Base-by-base conservation (phyloP, 2,329 filamentous ascomycete genomes). In the Cladobotryum protrusum region DNA sequence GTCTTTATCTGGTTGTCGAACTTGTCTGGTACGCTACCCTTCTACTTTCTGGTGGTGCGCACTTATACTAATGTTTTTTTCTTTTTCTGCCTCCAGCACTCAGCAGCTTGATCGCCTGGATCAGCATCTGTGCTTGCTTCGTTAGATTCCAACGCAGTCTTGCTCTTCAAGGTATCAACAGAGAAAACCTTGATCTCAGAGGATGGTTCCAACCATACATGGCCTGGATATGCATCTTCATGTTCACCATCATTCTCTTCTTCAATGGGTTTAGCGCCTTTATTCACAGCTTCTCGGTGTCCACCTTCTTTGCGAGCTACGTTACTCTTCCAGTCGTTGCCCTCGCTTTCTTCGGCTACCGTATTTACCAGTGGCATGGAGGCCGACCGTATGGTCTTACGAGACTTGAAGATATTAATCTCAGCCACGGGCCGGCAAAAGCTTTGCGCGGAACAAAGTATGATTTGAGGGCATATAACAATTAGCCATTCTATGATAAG, bases 1-100 rank as follows among this genome's bases (percentile, higher is more conserved):
- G 76, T 78, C 1, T 80, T 80, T 62, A 72, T 71, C 50, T 80
- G 77, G 77, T 75, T 81, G 55, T 72, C 77, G 39, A 79, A 77
- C 56, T 62, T 80, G 29, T 77, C 74, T 41, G 80, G 75, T 52
- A 73, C 62, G 18, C 50, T 59, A 9, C 12, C 6, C 39, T 2
- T 14, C 13, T 6, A 19, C 13, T 4, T 5, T 9, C 18, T 13
- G n/a, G 4, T 12, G 3, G 17, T 20, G 1, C 24, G 2, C 8
- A 12, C 6, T 15, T 40, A 37, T 13, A 17, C 41, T 52, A 4
- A 49, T 29, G 17, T 4, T 14, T 43, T 7, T n/a, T n/a, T n/a
- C n/a, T n/a, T n/a, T n/a, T n/a, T n/a, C n/a, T n/a, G 4, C 11
- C 15, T 1, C 11, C 35, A 54, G 53, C 53, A 13, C 47, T 54